Percentiles rank a stretch among this genome's conserved stretches.
These are phyloP conservation scores for Ascochyta fabae DNA, from an alignment of 2,329 filamentous ascomycete species.

Conservation along the genomic window DNA sequence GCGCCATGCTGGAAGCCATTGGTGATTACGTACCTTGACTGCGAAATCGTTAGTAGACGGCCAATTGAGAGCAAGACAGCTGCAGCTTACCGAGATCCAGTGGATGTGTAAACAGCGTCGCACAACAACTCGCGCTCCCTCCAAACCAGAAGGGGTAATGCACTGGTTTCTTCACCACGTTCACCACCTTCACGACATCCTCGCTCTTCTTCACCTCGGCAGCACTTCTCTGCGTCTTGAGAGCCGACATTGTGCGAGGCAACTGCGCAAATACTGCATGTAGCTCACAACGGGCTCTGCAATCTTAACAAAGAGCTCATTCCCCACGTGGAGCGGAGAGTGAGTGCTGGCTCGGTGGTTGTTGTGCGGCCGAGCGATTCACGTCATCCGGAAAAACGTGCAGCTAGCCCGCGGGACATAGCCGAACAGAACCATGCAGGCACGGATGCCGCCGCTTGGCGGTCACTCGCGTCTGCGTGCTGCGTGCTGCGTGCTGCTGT, in stretches of 20 bases:
- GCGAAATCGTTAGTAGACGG: conserved; percentile 37
- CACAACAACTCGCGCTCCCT: conserved; percentile 90
- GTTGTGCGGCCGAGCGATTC: conserved; percentile 30
- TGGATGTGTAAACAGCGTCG: conserved; percentile 90
- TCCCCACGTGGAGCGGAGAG: conserved; percentile 4
- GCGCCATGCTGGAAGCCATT: background rate
- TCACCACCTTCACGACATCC: conserved; percentile 44
- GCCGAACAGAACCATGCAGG: conserved; percentile 20
- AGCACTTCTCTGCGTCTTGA: conserved; percentile 44
- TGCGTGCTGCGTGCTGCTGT: background rate
- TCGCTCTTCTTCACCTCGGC: conserved; percentile 50
- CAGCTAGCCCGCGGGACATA: conserved; percentile 21
- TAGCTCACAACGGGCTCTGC: conserved; percentile 22
- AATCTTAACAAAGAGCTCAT: conserved; percentile 16
- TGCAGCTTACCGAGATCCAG: conserved; percentile 78
- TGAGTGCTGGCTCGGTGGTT: conserved; percentile 25
- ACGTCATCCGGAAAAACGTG: conserved; percentile 38
- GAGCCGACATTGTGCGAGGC: conserved; percentile 47
- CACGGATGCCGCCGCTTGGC: conserved; percentile 31
- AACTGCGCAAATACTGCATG: conserved; percentile 36
- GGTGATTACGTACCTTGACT: conserved; percentile 53
- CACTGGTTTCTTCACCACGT: conserved; percentile 48
- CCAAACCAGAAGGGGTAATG: conserved; percentile 80
- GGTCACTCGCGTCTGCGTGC: conserved; percentile 6
- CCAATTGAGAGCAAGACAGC: background rate